phyloP scores from a whole-genome alignment of 2,329 filamentous ascomycete species.

The Aspergillus pseudoterreus region DNA sequence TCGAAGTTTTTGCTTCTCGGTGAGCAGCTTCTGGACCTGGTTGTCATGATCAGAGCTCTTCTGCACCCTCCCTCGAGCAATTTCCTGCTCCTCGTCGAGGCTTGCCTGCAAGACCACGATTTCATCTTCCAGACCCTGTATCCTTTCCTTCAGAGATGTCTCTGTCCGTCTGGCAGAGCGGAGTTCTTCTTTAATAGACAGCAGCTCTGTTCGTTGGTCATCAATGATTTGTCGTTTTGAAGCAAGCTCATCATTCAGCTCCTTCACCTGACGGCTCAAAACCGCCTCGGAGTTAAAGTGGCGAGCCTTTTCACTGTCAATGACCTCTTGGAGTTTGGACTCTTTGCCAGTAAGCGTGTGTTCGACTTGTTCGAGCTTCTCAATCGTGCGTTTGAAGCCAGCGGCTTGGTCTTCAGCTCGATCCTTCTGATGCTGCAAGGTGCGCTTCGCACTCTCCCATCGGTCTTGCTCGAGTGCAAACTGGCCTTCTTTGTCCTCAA shows the following conservation, averaged over 20 bases:
- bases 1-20: slow-evolving; percentile 62
- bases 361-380: slow-evolving; percentile 65
- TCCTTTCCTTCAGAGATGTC: slow-evolving; percentile 60
- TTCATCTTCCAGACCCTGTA: slow-evolving; percentile 69
- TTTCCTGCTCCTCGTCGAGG: slow-evolving; percentile 62
- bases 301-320: slow-evolving; percentile 68
- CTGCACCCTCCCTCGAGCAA: slow-evolving; percentile 55
- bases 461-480: slow-evolving; percentile 69
- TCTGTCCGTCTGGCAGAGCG: slow-evolving; percentile 64
- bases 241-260: slow-evolving; percentile 68
- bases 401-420: slow-evolving; percentile 64
- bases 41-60: slow-evolving; percentile 57
- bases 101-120: slow-evolving; percentile 68
- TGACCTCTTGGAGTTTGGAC: slow-evolving; percentile 61
- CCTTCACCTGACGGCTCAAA: slow-evolving; percentile 69
- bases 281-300: slow-evolving; percentile 68
- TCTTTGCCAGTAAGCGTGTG: slow-evolving; percentile 66
- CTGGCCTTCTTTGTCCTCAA: slow-evolving; percentile 66
- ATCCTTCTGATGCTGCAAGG: slow-evolving; percentile 62
- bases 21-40: slow-evolving; percentile 54
- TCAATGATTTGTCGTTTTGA: slow-evolving; percentile 63
- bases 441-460: slow-evolving; percentile 66
- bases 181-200: slow-evolving; percentile 64
- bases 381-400: slow-evolving; percentile 67
- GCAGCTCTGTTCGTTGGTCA: slow-evolving; percentile 63